Evolutionary conservation across 805 yeast genomes (phyloP).

Genomic region (Jamesozyma spencerorum): DNA sequence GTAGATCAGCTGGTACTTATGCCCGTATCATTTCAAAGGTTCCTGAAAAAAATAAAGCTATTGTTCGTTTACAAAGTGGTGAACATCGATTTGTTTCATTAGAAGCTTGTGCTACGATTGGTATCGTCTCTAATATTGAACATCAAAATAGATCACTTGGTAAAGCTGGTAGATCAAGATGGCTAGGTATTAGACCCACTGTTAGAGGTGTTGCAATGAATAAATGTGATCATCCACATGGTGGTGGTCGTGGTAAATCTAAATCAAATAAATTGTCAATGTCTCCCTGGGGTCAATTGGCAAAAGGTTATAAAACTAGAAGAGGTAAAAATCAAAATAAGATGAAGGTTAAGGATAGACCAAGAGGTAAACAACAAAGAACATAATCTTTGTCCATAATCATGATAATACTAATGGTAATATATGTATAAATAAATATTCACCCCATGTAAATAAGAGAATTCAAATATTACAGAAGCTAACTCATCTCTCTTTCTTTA

Average conservation of each 20-base stretch:
- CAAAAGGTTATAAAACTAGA: slow-evolving; percentile 92
- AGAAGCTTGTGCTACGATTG: slow-evolving; percentile 88
- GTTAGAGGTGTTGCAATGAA: slow-evolving; percentile 99
- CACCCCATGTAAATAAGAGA: slow-evolving; percentile 8
- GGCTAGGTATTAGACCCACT: slow-evolving; percentile 86
- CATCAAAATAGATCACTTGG: slow-evolving; percentile 86
- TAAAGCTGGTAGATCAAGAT: slow-evolving; percentile 92
- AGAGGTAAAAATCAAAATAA: slow-evolving; percentile 78
- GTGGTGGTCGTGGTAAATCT: slow-evolving; percentile 99
- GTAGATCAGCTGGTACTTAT: slow-evolving; percentile 90
- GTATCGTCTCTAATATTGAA: slow-evolving; percentile 85
- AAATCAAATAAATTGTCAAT: slow-evolving; percentile 90
- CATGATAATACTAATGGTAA: too few species aligned
- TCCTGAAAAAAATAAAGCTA: slow-evolving; percentile 60
- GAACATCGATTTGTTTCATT: slow-evolving; percentile 85
- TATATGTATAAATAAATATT: not conserved
- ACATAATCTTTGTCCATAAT: not conserved
- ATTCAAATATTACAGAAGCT: too few species aligned
- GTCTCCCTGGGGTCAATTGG: slow-evolving; percentile 91
- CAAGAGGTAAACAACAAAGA: slow-evolving; percentile 51
- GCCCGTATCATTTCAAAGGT: slow-evolving; percentile 78
- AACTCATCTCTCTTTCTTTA: too few species aligned
- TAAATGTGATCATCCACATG: slow-evolving; percentile 95
- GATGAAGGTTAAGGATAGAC: slow-evolving; percentile 84
- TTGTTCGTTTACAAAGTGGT: slow-evolving; percentile 78